Evolutionary conservation across 352 stramenopile genomes (phyloP).

Genomic region (Pythium apleroticum): DNA sequence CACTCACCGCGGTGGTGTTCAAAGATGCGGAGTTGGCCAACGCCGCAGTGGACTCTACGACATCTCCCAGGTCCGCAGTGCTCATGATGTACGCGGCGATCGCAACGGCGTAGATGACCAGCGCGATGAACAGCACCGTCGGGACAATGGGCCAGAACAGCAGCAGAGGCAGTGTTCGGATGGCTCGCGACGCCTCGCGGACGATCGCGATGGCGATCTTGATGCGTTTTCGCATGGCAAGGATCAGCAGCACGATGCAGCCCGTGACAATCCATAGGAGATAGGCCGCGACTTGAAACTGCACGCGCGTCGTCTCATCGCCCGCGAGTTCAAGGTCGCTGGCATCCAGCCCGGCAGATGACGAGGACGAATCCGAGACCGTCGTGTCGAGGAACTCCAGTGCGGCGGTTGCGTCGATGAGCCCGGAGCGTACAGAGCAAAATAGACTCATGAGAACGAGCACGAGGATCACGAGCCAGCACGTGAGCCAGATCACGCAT

Average conservation of each 20-base stretch:
- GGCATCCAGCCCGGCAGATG: slow-evolving; percentile 30
- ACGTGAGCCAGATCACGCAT: slow-evolving; percentile 80
- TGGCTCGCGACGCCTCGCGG: slow-evolving; percentile 62
- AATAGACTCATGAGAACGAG: slow-evolving; percentile 74
- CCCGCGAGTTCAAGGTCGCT: slow-evolving; percentile 26
- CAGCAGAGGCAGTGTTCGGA: slow-evolving; percentile 57
- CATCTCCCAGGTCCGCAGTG: slow-evolving; percentile 43
- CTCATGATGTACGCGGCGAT: slow-evolving; percentile 64
- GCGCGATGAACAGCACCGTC: slow-evolving; percentile 47
- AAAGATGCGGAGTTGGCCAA: slow-evolving; percentile 20
- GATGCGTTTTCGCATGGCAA: slow-evolving; percentile 69
- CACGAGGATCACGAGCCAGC: slow-evolving; percentile 57
- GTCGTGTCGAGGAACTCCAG: slow-evolving; percentile 52
- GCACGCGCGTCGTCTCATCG: slow-evolving; percentile 39
- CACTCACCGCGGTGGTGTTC: slow-evolving; percentile 22
- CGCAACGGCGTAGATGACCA: slow-evolving; percentile 57
- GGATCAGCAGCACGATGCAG: slow-evolving; percentile 53
- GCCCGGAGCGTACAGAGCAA: slow-evolving; percentile 62
- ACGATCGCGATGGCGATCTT: slow-evolving; percentile 73
- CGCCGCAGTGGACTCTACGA: slow-evolving; percentile 26
- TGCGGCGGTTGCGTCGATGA: slow-evolving; percentile 47
- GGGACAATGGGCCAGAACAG: slow-evolving; percentile 63
- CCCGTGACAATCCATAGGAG: slow-evolving; percentile 51
- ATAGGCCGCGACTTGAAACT: slow-evolving; percentile 73
- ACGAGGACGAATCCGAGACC: slow-evolving; percentile 6